Base-by-base conservation (phyloP, 1,284 basidiomycete genomes). In the Leccinum griseonigrum region DNA sequence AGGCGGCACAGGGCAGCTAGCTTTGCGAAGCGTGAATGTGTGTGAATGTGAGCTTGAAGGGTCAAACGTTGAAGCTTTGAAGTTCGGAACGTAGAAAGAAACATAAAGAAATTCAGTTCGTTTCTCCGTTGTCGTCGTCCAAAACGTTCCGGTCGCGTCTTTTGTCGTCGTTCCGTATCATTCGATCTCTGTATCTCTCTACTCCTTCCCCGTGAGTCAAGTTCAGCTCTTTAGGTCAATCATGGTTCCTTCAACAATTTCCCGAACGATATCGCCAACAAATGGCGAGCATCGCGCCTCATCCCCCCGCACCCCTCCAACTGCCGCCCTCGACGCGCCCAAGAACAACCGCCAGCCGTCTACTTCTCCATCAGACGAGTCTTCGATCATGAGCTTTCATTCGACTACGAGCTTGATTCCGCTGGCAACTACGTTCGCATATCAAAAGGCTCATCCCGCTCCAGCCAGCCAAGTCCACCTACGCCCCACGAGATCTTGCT, bases 311-410 rank as follows among this genome's bases (percentile, higher is more conserved):
- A 74, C 75, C 11, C 73, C 73, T 3, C 73, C 74, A 51, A 61
- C 63, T 32, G 51, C 55, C 53, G 60, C 65, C 18, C 64, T 73
- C 38, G 73, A 76, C 57, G 67, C 66, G 57, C 62, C 72, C 22
- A 75, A 75, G 64, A 74, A 68, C 40, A 68, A 56, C 60, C 75
- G 74, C 29, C 71, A 75, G 22, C 64, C 76, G 8, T 74, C 76
- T 13, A 78, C 81, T 3, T 79, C 82, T 1, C 74, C 75, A 57
- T 85, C 85, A 22, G 85, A 86, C 68, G 83, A 85, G 62, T 85
- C 83, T 1, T 84, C 83, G 18, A 82, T 86, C 65, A 83, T 85
- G 87, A 90, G 65, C 81, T 90, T 63, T 90, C 87, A 3, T 90
- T 91, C 71, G 84, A 86, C 67, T 91, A 88, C 65, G 80, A 85